A percentile compares a stretch with the other conserved stretches of the same genome.
phyloP scores from a whole-genome alignment of 768 basidiomycete species.

The Lentinula boryana region DNA sequence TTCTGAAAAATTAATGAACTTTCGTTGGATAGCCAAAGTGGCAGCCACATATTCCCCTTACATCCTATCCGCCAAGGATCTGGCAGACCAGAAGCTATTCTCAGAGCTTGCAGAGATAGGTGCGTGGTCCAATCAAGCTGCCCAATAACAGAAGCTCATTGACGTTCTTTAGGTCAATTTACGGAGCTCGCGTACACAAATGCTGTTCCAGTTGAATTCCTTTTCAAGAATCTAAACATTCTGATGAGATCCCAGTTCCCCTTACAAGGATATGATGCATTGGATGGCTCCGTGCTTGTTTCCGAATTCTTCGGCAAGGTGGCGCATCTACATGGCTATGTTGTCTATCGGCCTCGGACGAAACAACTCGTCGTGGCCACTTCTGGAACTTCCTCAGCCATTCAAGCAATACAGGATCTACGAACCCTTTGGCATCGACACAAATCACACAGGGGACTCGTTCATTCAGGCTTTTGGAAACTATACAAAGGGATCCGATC shows the following conservation, averaged over 20 bases:
- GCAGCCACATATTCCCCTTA: slow-evolving; percentile 40
- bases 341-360: slow-evolving; percentile 36
- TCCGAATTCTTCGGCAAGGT: slow-evolving; percentile 33
- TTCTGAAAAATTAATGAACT: slow-evolving; percentile 47
- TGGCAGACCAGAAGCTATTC: slow-evolving; percentile 29
- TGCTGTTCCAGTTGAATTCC: slow-evolving; percentile 30
- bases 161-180: slow-evolving; percentile 38
- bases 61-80: slow-evolving; percentile 33
- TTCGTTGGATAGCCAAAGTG: slow-evolving; percentile 46
- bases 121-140: slow-evolving; percentile 12
- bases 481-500: slow-evolving; percentile 39
- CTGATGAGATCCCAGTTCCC: slow-evolving; percentile 40
- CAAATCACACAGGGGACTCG: slow-evolving; percentile 29
- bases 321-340: slow-evolving; percentile 39
- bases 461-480: slow-evolving; percentile 53
- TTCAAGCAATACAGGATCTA: slow-evolving; percentile 44
- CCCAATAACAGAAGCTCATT: background rate
- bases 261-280: slow-evolving; percentile 39
- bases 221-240: slow-evolving; percentile 33
- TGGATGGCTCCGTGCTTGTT: slow-evolving; percentile 29
- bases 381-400: slow-evolving; percentile 38
- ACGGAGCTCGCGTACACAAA: slow-evolving; percentile 45
- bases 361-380: slow-evolving; percentile 48
- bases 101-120: slow-evolving; percentile 39
- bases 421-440: slow-evolving; percentile 31